Conservation (phyloP, 441 rosid genomes). For the Theobroma grandiflorum region DNA sequence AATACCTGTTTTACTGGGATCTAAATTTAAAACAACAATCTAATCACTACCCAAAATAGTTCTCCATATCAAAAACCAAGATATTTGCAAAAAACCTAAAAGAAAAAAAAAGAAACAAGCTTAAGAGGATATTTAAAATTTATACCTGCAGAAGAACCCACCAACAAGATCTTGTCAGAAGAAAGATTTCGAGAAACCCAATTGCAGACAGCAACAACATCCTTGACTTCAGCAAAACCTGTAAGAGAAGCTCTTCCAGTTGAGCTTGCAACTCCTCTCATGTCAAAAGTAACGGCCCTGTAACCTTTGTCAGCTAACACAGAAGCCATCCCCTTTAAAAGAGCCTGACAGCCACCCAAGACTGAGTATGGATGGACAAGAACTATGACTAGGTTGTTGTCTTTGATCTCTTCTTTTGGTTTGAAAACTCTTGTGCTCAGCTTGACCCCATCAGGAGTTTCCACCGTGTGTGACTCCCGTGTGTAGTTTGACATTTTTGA, state of each 20-base stretch:
- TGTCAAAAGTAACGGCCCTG: slow-evolving; percentile 82
- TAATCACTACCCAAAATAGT: slow-evolving; percentile 3
- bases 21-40: slow-evolving; percentile 13
- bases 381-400: slow-evolving; percentile 56
- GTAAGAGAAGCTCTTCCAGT: slow-evolving; percentile 86
- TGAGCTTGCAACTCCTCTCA: slow-evolving; percentile 92
- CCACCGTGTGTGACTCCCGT: slow-evolving; percentile 67
- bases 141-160: slow-evolving; percentile 94
- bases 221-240: slow-evolving; percentile 87
- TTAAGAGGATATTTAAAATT: not conserved
- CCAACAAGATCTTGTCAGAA: slow-evolving; percentile 71
- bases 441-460: slow-evolving; percentile 63
- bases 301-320: slow-evolving; percentile 67
- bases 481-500: slow-evolving; percentile 51
- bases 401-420: slow-evolving; percentile 46
- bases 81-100: not conserved
- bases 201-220: slow-evolving; percentile 80
- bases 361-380: slow-evolving; percentile 91
- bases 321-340: slow-evolving; percentile 77
- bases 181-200: slow-evolving; percentile 64
- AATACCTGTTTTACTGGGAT: slow-evolving; percentile 6
- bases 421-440: slow-evolving; percentile 74
- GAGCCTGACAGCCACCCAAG: slow-evolving; percentile 84
- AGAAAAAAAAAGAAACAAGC: not conserved
- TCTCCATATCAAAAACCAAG: slow-evolving; percentile 13